A percentile compares a stretch with the other conserved stretches of the same genome.
Conservation (phyloP, 345 rosid genomes). For the Ceriops zippeliana region DNA sequence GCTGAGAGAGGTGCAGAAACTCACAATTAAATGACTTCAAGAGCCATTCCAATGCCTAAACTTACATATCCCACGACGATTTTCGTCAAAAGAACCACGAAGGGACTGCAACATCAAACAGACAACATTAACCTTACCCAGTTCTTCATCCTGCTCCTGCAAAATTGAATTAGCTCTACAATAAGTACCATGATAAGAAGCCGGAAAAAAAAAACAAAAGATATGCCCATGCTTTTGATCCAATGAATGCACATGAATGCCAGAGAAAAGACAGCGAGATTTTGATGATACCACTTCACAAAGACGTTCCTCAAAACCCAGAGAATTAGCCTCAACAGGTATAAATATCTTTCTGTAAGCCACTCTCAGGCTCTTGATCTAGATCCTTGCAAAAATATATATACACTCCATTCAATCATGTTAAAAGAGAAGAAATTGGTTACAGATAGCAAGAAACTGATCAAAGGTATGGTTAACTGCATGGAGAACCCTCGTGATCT, state of each 20-base stretch:
- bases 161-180: conserved; percentile 5
- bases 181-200: too few species aligned
- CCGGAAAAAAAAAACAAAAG: too few species aligned
- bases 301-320: conserved; percentile 73
- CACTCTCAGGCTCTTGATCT: conserved; percentile 68
- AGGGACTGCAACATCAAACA: conserved; percentile 66
- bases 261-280: conserved; percentile 2
- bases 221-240: background rate
- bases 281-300: conserved; percentile 52
- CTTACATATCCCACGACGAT: conserved; percentile 87
- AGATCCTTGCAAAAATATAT: conserved; percentile 28
- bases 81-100: conserved; percentile 62
- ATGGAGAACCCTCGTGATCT: too few species aligned
- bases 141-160: conserved; percentile 52
- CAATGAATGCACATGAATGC: background rate
- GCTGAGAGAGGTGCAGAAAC: conserved; percentile 5
- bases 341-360: conserved; percentile 86
- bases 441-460: background rate
- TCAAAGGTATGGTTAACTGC: too few species aligned
- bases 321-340: conserved; percentile 40
- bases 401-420: conserved; percentile 11
- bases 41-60: conserved; percentile 56
- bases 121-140: conserved; percentile 51
- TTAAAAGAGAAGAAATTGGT: background rate
- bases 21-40: conserved; percentile 26